These are phyloP conservation scores for Tetracladium maxilliforme DNA, from an alignment of 2,329 filamentous ascomycete genomes.

Conservation along the genomic window DNA sequence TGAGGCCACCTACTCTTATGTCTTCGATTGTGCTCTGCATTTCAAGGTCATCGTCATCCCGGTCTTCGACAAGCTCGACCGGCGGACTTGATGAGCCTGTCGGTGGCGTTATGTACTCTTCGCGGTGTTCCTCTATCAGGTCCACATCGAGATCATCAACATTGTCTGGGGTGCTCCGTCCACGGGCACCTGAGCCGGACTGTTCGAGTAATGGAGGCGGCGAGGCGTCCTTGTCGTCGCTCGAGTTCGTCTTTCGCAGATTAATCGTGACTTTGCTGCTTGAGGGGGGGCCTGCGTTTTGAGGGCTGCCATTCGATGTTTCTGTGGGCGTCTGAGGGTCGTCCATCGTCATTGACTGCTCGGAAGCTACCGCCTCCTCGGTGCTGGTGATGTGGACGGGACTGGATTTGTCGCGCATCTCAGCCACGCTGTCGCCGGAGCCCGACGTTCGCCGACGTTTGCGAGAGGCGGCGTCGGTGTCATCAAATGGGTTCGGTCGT, in stretches of 20 bases:
- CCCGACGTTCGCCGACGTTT: slow-evolving; percentile 48
- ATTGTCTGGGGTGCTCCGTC: slow-evolving; percentile 9
- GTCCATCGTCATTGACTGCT: slow-evolving; percentile 14
- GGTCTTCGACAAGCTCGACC: slow-evolving; percentile 14
- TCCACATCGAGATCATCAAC: slow-evolving; percentile 14
- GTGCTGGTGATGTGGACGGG: slow-evolving; percentile 4
- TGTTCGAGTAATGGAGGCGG: slow-evolving; percentile 17
- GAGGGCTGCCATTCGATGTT: slow-evolving; percentile 15
- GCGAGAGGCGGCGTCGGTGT: slow-evolving; percentile 31
- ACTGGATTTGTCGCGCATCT: slow-evolving; percentile 6
- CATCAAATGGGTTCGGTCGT: slow-evolving; percentile 50
- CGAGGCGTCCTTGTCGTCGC: slow-evolving; percentile 26
- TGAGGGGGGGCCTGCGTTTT: slow-evolving; percentile 26
- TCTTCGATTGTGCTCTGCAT: slow-evolving; percentile 11
- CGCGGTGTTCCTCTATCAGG: slow-evolving; percentile 10
- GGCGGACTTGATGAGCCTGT: slow-evolving; percentile 12
- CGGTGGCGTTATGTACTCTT: slow-evolving; percentile 14
- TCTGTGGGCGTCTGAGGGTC: slow-evolving; percentile 13
- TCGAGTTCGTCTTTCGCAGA: slow-evolving; percentile 29
- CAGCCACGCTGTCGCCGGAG: slow-evolving; percentile 17
- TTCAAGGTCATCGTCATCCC: slow-evolving; percentile 6
- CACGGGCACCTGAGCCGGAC: slow-evolving; percentile 6
- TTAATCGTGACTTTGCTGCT: slow-evolving; percentile 49
- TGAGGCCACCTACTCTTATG: slow-evolving; percentile 11
- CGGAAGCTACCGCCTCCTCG: slow-evolving; percentile 12